Evolutionary conservation across 2,329 filamentous ascomycete genomes (phyloP).

Genomic region (Leptographium galeiforme): DNA sequence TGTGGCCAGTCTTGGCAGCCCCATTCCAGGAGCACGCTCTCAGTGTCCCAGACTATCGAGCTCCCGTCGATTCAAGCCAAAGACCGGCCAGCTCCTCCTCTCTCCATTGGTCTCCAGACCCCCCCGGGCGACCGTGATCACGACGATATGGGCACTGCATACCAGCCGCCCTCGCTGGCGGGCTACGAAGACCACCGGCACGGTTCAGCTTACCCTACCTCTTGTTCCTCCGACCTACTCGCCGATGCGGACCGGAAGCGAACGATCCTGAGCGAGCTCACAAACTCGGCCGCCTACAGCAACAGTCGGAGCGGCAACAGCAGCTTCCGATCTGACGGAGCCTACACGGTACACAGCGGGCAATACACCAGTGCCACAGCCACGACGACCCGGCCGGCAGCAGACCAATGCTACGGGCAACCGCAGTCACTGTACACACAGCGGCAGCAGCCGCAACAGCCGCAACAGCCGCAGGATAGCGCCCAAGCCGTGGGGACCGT

Average conservation of each 20-base stretch:
- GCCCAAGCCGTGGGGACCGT: constrained; percentile 1
- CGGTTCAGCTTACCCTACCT: constrained; percentile 1
- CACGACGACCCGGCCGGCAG: not conserved
- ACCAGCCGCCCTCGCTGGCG: constrained; percentile 17
- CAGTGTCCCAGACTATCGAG: not conserved
- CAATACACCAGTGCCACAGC: not conserved
- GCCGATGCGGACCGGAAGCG: constrained; percentile 12
- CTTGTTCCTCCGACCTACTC: constrained; percentile 2
- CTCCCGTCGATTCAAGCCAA: not conserved
- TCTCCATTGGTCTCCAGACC: constrained; percentile 14
- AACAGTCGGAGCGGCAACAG: not conserved
- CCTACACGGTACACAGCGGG: not conserved
- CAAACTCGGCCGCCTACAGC: not conserved
- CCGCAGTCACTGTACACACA: not conserved
- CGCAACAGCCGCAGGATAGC: not conserved
- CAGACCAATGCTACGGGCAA: not conserved
- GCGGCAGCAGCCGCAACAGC: not conserved
- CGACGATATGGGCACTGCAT: constrained; percentile 19
- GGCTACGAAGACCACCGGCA: constrained; percentile 15
- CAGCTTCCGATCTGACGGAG: constrained; percentile 8
- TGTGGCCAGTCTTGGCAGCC: not conserved
- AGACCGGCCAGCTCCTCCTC: not conserved
- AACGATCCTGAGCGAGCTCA: constrained; percentile 9
- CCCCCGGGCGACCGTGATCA: constrained; percentile 16
- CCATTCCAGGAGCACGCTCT: not conserved